Base-by-base conservation (phyloP, 345 rosid genomes). In the Zanthoxylum bungeanum region DNA sequence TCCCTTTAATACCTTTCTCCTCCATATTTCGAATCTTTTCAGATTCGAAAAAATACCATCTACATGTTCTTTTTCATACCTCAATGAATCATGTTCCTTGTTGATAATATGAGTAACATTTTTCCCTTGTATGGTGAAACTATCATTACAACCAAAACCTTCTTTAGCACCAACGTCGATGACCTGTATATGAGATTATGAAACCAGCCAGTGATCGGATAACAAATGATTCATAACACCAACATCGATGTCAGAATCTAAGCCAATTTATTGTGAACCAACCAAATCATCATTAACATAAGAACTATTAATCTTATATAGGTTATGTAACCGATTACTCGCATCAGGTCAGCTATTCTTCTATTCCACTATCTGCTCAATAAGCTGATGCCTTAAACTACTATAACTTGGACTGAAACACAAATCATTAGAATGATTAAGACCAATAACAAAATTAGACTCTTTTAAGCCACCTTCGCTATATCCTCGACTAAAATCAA, bases 101-200 rank as follows among this genome's bases (percentile, higher is more conserved):
- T 49, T 60, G 21, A 57, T 21, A 16, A 39, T 64, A 55, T 63
- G 58, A 66, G 72, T 76, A 63, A 76, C 52, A 42, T 66, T 73
- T 44, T 66, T 76, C 55, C 81, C 82, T 77, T 80, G 83, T 37
- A 80, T 44, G 66, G 77, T 84, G 17, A 78, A 69, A 72, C 79
- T 72, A 31, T 79, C 84, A 75, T 79, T 80, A 49, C 44, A 58
- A 52, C 75, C 59, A 75, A 72, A 74, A 57, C 64, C 60, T 28
- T 78, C 73, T 64, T 37, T 27, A 28, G 66, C 67, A 25, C 62
- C 63, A 42, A 66, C 57, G 63, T 39, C 70, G 55, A 80, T 71
- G 61, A 73, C 53, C 57, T 79, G 70, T 69, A 71, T 33, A 49
- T 46, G 69, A 36, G 82, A 34, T 5, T 30, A 75, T 70, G 80